Evolutionary conservation across 495 filamentous ascomycete genomes (phyloP).

Genomic region (Lasiosphaeria miniovina): DNA sequence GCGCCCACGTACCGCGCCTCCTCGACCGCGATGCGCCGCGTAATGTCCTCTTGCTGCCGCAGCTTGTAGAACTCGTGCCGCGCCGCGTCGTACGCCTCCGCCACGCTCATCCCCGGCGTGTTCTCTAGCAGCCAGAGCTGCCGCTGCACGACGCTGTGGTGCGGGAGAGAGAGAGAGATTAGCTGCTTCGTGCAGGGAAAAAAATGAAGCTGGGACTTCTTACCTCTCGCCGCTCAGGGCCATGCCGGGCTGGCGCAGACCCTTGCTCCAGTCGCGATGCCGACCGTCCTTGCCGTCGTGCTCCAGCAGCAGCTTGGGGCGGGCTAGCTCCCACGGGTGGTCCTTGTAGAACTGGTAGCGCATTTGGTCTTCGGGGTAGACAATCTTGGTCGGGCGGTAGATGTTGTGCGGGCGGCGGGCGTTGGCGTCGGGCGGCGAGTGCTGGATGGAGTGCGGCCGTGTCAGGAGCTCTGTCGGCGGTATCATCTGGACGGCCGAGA

Average conservation of each 20-base stretch:
- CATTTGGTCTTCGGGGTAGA: conserved; percentile 82
- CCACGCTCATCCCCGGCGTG: conserved; percentile 51
- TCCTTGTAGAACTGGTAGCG: conserved; percentile 81
- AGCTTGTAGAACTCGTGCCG: conserved; percentile 87
- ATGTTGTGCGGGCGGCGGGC: conserved; percentile 62
- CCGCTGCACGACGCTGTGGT: conserved; percentile 80
- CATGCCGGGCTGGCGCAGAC: conserved; percentile 72
- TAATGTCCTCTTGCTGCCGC: conserved; percentile 77
- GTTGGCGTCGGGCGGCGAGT: conserved; percentile 49
- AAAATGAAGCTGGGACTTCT: conserved; percentile 6
- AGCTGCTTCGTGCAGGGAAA: conserved; percentile 6
- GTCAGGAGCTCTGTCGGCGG: conserved; percentile 77
- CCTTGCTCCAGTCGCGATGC: conserved; percentile 72
- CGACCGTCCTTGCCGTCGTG: conserved; percentile 76
- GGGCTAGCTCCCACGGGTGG: conserved; percentile 95
- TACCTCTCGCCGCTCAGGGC: conserved; percentile 84
- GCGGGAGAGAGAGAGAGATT: not conserved
- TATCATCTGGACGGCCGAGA: conserved; percentile 65
- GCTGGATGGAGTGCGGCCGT: conserved; percentile 63
- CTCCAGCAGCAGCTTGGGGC: conserved; percentile 82
- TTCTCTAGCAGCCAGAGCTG: conserved; percentile 81
- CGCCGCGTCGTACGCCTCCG: conserved; percentile 78
- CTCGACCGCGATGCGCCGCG: conserved; percentile 79
- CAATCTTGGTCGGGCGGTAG: conserved; percentile 74
- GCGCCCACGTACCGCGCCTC: conserved; percentile 84